phyloP scores from a whole-genome alignment of 805 yeast genomes.

The Kregervanrija delftensis region DNA sequence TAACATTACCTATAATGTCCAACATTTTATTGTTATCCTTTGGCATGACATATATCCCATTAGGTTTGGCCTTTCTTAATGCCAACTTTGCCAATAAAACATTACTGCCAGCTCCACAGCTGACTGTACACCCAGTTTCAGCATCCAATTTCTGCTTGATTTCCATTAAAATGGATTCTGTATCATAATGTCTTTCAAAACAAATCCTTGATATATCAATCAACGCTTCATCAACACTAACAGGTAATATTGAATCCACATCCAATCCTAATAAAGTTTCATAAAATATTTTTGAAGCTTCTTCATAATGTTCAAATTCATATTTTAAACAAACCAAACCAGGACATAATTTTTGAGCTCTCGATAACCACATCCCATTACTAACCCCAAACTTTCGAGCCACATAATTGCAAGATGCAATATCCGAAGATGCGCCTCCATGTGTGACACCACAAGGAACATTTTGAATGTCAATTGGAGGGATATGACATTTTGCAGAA shows the following conservation, averaged over 20 bases:
- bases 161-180: slow-evolving; percentile 23
- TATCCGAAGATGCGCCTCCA: slow-evolving; percentile 59
- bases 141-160: slow-evolving; percentile 36
- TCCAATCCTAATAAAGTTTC: slow-evolving; percentile 41
- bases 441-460: slow-evolving; percentile 59
- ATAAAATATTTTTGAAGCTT: slow-evolving; percentile 58
- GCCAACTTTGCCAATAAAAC: slow-evolving; percentile 75
- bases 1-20: slow-evolving; percentile 31
- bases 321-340: slow-evolving; percentile 57
- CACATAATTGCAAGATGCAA: slow-evolving; percentile 87
- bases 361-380: slow-evolving; percentile 86
- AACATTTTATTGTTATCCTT: slow-evolving; percentile 17
- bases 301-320: slow-evolving; percentile 68
- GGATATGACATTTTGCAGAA: slow-evolving; percentile 48
- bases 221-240: slow-evolving; percentile 90
- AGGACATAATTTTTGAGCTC: slow-evolving; percentile 59
- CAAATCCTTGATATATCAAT: slow-evolving; percentile 44
- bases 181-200: slow-evolving; percentile 4
- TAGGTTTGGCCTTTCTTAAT: slow-evolving; percentile 70
- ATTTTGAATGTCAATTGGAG: slow-evolving; percentile 42
- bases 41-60: slow-evolving; percentile 44
- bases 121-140: slow-evolving; percentile 57
- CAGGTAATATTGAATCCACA: slow-evolving; percentile 59
- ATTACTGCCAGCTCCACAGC: slow-evolving; percentile 73
- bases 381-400: slow-evolving; percentile 73